Base-by-base conservation (phyloP, 148 eudicot genomes). In the Beta vulgaris region DNA sequence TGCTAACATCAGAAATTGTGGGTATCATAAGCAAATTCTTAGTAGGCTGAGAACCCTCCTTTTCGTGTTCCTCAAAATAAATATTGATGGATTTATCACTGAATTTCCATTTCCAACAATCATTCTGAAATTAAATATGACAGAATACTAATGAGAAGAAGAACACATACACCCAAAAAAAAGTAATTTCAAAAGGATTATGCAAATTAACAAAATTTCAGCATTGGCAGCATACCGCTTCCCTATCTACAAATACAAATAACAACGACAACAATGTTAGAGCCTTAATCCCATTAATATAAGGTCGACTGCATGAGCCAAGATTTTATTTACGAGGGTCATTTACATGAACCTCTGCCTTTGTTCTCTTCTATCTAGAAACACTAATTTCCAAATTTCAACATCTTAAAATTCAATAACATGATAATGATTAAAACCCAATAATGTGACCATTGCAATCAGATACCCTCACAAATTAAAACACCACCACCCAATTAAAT, bases 1-100 rank as follows among this genome's bases (percentile, higher is more conserved):
- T 94, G 71, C 98, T 94, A 76, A 94, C 97, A 84, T 94, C 98
- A 59, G 98, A 94, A 65, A 94, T 94, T 3, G 98, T 91, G 25
- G 98, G 97, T 64, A 94, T 71, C 93, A 94, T 80, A 21, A 94
- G 93, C 65, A 94, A 75, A 65, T 88, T 85, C 82, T 85, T 94
- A 25, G 76, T 65, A 39, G 93, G 84, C 70, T 72, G 77, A 37
- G 78, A 69, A 39, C 81, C 89, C 51, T 86, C 87, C 71, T 84
- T 88, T 66, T 76, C 87, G 78, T 87, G 88, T 61, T 87, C 82
- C 80, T 93, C 98, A 43, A 84, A 91, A 77, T 91, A 86, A 64
- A 93, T 78, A 63, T 83, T 87, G 54, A 93, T 82, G 21, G 89
- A 53, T 49, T 83, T 81, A 57, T 86, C 93, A 63, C 85, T 81